These are phyloP conservation scores for Coemansia brasiliensis DNA, from an alignment of 192 early-diverging fungal genomes.

Conservation along the genomic window DNA sequence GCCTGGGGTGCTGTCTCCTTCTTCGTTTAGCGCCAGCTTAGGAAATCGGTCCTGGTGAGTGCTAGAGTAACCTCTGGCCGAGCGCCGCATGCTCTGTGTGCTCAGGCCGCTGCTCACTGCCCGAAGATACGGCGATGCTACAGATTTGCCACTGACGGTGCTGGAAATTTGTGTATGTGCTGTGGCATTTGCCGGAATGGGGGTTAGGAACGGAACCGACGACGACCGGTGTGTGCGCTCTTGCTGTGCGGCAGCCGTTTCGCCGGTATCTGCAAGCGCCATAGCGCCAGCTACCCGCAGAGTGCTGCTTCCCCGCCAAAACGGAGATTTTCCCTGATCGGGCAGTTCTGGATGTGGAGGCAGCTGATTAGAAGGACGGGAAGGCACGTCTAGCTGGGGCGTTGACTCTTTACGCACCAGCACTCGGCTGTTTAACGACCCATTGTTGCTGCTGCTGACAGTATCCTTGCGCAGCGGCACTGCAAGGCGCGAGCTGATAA, in stretches of 20 bases:
- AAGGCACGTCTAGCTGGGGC: constrained; percentile 20
- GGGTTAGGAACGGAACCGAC: constrained; percentile 46
- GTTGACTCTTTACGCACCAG: constrained; percentile 42
- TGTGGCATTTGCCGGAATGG: constrained; percentile 17
- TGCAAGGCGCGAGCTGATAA: constrained; percentile 39
- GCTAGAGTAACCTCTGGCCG: constrained; percentile 14
- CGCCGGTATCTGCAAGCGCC: background rate
- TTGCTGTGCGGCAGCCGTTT: constrained; percentile 2
- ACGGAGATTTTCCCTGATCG: constrained; percentile 18
- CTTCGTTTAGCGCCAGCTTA: constrained; percentile 27
- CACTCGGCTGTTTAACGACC: constrained; percentile 3
- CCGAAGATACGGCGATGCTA: constrained; percentile 44
- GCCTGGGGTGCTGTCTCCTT: constrained; percentile 20
- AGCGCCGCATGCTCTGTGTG: constrained; percentile 13
- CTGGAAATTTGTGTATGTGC: background rate
- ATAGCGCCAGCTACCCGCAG: constrained; percentile 17
- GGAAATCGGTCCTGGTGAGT: constrained; percentile 42
- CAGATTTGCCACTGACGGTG: constrained; percentile 8
- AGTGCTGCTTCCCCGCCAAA: constrained; percentile 36
- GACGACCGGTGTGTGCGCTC: constrained; percentile 54
- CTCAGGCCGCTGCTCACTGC: constrained; percentile 39
- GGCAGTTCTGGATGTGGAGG: constrained; percentile 1
- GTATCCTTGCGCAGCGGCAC: constrained; percentile 32
- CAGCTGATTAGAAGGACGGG: constrained; percentile 3
- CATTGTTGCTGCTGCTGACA: background rate